phyloP scores from a whole-genome alignment of 2,329 filamentous ascomycete species.

The Penicillium italicum region DNA sequence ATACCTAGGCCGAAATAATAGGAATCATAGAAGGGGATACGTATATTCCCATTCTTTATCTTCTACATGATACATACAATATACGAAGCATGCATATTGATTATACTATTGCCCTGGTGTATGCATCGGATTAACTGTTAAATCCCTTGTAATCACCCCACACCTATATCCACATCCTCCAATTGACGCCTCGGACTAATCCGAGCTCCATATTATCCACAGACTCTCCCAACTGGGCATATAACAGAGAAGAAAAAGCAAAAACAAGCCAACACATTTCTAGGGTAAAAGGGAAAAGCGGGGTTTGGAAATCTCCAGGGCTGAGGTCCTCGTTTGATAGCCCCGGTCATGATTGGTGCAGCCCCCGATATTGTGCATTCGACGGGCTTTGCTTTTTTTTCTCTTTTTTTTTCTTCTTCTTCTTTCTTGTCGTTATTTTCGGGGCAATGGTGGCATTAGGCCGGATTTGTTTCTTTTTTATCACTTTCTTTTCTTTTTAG shows the following conservation, averaged over 20 bases:
- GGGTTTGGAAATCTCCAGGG: conserved; percentile 5
- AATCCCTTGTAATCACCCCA: background rate
- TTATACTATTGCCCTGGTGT: background rate
- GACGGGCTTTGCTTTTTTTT: background rate
- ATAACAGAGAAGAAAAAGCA: background rate
- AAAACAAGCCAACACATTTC: background rate
- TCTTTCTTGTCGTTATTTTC: background rate
- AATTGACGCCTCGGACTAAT: background rate
- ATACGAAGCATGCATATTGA: background rate
- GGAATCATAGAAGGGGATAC: background rate
- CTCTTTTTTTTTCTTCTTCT: background rate
- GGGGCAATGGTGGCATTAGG: background rate
- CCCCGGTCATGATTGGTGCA: background rate
- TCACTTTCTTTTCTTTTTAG: background rate
- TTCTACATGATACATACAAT: background rate
- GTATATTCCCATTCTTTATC: background rate
- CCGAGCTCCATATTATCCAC: background rate
- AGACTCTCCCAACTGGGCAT: background rate
- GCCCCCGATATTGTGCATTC: background rate
- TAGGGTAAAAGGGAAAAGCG: background rate
- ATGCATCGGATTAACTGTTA: background rate
- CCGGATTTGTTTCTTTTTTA: background rate
- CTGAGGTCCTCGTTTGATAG: background rate
- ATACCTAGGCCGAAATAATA: no score
- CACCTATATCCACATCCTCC: background rate